Evolutionary conservation across 352 stramenopile genomes (phyloP).

Genomic region (Phytophthora ramorum): DNA sequence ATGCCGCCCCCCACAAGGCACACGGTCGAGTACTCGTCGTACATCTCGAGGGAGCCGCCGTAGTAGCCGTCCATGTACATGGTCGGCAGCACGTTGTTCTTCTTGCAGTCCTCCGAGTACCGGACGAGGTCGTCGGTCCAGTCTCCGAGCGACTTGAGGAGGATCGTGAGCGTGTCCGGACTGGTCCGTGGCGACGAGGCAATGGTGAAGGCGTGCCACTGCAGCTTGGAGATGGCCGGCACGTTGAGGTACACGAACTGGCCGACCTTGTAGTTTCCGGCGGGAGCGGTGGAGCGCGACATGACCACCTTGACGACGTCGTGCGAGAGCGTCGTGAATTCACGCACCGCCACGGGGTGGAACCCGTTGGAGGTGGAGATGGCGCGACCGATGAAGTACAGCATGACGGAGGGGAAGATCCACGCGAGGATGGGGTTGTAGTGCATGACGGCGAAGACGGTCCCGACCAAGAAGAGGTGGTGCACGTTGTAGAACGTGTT

Average conservation of each 20-base stretch:
- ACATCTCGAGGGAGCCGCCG: too few species aligned
- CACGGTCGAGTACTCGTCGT: too few species aligned
- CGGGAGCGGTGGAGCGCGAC: slow-evolving; percentile 13
- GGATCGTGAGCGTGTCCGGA: too few species aligned
- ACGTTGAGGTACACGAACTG: slow-evolving; percentile 62
- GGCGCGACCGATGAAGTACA: slow-evolving; percentile 48
- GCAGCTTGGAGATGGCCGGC: too few species aligned
- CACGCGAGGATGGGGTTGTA: slow-evolving; percentile 44
- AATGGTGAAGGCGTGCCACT: too few species aligned
- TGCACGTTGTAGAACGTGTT: slow-evolving; percentile 54
- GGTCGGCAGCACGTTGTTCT: too few species aligned
- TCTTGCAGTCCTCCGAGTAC: too few species aligned
- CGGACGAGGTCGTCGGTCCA: too few species aligned
- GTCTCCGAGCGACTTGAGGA: too few species aligned
- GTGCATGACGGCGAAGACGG: slow-evolving; percentile 55
- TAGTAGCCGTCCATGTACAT: too few species aligned
- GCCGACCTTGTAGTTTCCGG: slow-evolving; percentile 38
- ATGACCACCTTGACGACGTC: slow-evolving; percentile 50
- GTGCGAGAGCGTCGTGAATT: slow-evolving; percentile 35
- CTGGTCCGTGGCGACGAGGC: too few species aligned
- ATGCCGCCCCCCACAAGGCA: too few species aligned
- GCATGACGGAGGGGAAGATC: slow-evolving; percentile 43
- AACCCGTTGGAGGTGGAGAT: slow-evolving; percentile 45
- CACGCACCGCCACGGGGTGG: slow-evolving; percentile 34
- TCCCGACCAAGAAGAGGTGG: slow-evolving; percentile 53